Base-by-base conservation (phyloP, 169 alveolate genomes). In the Eimeria falciformis region DNA sequence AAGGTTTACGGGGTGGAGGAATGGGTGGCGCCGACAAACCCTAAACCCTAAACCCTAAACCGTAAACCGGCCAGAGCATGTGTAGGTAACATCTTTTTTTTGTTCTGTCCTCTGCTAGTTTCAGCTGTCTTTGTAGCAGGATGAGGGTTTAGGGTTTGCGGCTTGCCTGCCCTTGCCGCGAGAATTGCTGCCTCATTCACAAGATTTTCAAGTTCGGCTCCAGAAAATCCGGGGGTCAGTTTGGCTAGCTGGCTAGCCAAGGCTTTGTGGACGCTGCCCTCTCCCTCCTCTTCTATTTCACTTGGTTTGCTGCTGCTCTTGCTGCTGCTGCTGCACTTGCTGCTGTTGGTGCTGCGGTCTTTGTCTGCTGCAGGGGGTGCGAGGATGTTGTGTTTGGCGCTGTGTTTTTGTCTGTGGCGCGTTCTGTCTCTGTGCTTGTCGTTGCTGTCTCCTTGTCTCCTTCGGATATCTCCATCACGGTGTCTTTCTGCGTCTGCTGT, bases 181-280 rank as follows among this genome's bases (percentile, higher is more conserved):
- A 87, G 95, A 55, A 96, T 94, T 11, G 98, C 97, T 11, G 98
- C 98, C 82, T 97, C 98, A 92, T 97, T 97, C 62, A 97, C 97
- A 37, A 97, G 92, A 87, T 97, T 97, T 82, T 95, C 97, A 68
- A 97, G 89, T 65, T 97, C 98, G 5, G 98, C 98, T 1, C 98
- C 98, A 21, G 98, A 96, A 95, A 95, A 97, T 25, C 98, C 98
- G 21, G 97, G 96, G 25, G 98, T 96, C 62, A 95, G 92, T 92
- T 95, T 94, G n/a, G 98, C 98, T 58, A 97, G 83, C 53, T 86
- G 95, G 97, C 93, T 95, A 94, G 77, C 95, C 95, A 40, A 93
- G 90, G 79, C 92, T 17, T 21, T 25, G 27, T 71, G 92, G 9
- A 71, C n/a, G 27, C 21, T 58, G 62, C 77, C 45, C n/a, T 55